Evolutionary conservation across 129 eudicot genomes (phyloP), one percentile per base, ranked within the genome.

Genomic region (Saussurea involucrata): DNA sequence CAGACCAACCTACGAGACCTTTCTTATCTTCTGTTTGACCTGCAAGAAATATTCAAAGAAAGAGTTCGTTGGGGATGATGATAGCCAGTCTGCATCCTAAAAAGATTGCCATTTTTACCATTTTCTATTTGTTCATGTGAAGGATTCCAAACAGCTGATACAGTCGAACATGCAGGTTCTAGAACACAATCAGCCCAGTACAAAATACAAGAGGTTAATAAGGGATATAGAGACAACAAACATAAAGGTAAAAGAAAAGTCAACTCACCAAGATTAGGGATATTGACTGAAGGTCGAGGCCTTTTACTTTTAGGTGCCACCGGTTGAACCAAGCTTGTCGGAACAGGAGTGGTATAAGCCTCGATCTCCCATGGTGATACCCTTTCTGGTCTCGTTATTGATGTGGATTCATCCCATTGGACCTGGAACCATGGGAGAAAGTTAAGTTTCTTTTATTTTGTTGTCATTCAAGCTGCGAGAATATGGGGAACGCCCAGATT

Each of bases 401-500:
- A 80, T 65, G 97, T 87, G 33, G 96, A 85, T 76, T 92, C 97
- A 83, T 89, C 96, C 97, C 97, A 92, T 63, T 86, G 96, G 81
- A 92, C 97, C 97, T 92, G 82, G 22, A 68, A 55, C 66, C 80
- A 24, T 66, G 10, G 58, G 69, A 49, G 58, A 33, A 24, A 22
- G 55, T 55, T 68, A 24, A 53, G 22, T 71, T 33, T 21, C 24
- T 32, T 60, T 31, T 24, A 57, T 31, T 12, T 65, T 13, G 0
- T 27, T 61, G 53, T 71, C 57, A 15, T 24, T 53, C 61, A 5
- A 53, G 24, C 61, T 53, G 61, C 9, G 61, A 53, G 61, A 53
- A 53, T 53, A 53, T 53, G 22, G 61, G 61, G 61, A 49, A 53
- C 9, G 61, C 61, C 61, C 61, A 53, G 22, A 53, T 53, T 53